Percentiles rank a stretch among this genome's conserved stretches.
Evolutionary conservation across 352 stramenopile genomes (phyloP).

Genomic region (Globisporangium barbulae): DNA sequence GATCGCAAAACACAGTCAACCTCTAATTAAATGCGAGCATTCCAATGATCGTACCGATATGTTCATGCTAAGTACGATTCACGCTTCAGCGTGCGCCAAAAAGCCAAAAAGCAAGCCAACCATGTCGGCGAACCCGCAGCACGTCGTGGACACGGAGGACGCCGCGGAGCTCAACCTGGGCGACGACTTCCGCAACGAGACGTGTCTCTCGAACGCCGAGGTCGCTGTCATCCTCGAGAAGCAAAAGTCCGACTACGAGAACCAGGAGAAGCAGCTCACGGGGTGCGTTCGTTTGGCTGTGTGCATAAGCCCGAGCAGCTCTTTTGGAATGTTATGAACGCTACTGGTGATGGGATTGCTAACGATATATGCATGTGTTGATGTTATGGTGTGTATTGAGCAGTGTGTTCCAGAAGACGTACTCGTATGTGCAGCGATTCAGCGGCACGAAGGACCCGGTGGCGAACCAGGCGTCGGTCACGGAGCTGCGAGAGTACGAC

Average conservation of each 20-base stretch:
- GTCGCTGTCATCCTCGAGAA: constrained; percentile 90
- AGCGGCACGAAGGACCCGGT: constrained; percentile 90
- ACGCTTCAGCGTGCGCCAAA: neutral
- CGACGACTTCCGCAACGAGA: constrained; percentile 87
- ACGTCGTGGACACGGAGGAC: constrained; percentile 89
- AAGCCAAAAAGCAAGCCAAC: neutral
- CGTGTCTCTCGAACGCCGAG: constrained; percentile 87
- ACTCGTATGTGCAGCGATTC: constrained; percentile 90
- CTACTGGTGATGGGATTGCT: neutral
- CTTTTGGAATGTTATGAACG: neutral
- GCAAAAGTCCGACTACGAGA: constrained; percentile 90
- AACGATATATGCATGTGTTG: neutral
- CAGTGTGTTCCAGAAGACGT: constrained; percentile 90
- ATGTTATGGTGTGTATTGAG: constrained; percentile 7
- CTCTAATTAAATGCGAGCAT: too few species aligned
- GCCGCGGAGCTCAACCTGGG: constrained; percentile 86
- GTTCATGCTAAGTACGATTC: neutral
- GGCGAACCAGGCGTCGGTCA: constrained; percentile 88
- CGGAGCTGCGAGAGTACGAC: constrained; percentile 80
- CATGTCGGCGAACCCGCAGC: constrained; percentile 83
- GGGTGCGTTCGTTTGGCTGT: constrained; percentile 27
- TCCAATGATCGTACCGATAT: too few species aligned
- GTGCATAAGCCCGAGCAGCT: neutral
- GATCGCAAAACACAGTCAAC: too few species aligned
- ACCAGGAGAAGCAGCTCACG: constrained; percentile 88